These are phyloP conservation scores for Botrytis fragariae DNA, from an alignment of 2,329 filamentous ascomycete genomes.

Conservation along the genomic window DNA sequence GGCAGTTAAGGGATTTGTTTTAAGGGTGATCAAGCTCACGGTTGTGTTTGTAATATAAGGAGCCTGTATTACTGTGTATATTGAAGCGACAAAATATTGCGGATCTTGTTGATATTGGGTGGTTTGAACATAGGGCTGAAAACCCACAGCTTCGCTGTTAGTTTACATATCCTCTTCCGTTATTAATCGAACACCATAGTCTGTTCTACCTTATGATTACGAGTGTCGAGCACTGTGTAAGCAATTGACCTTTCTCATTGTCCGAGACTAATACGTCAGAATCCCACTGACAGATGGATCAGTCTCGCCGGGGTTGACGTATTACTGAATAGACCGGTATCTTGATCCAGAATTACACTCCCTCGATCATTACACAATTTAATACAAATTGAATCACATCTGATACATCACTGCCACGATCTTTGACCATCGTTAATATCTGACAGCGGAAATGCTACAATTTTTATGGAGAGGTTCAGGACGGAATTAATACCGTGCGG, in stretches of 20 bases:
- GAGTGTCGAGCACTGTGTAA: neutral
- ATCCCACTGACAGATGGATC: neutral
- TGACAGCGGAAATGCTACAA: neutral
- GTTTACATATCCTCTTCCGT: neutral
- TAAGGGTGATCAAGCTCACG: constrained; percentile 17
- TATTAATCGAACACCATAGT: neutral
- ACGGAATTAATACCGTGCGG: constrained; percentile 12
- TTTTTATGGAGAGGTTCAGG: neutral
- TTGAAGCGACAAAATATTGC: neutral
- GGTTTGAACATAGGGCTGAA: neutral
- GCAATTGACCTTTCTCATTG: neutral
- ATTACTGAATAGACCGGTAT: neutral
- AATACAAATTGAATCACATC: neutral
- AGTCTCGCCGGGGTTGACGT: neutral
- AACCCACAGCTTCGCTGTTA: neutral
- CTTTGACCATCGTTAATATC: too few relatives aligned
- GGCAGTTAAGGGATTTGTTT: constrained; percentile 38
- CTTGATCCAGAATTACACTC: neutral
- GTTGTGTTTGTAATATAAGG: neutral
- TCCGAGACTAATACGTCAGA: neutral
- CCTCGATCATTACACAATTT: neutral
- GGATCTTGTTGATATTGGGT: neutral
- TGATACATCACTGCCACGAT: neutral
- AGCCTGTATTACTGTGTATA: neutral
- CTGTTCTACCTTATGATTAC: neutral